Percentiles rank a stretch among this genome's conserved stretches.
phyloP scores from a whole-genome alignment of 2,329 filamentous ascomycete species.

The Triangularia verruculosa region DNA sequence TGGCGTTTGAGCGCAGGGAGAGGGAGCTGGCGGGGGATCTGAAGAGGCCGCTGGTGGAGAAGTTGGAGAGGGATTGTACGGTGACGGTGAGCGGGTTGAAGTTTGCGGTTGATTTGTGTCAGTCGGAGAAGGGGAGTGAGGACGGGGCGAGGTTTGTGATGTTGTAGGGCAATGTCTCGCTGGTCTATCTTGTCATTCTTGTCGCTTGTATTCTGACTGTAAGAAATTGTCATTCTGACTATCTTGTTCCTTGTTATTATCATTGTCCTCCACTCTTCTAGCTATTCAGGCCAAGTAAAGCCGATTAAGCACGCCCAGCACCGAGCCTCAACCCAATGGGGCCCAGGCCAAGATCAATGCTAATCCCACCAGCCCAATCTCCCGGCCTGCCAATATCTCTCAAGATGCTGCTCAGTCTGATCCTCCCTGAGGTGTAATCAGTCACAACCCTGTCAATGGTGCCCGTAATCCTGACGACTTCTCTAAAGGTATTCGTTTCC shows the following conservation, averaged over 20 bases:
- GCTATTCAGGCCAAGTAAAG: background rate
- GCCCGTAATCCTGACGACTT: background rate
- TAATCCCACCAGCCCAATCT: background rate
- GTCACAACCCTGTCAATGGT: background rate
- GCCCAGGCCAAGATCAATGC: background rate
- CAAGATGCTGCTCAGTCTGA: background rate
- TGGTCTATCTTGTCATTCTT: too few relatives aligned
- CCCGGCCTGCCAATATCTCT: background rate
- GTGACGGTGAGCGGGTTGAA: conserved; percentile 21
- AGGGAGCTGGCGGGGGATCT: background rate
- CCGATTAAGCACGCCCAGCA: background rate
- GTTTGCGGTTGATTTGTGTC: conserved; percentile 25
- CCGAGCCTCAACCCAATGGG: background rate
- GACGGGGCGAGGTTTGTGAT: conserved; percentile 17
- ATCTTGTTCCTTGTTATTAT: background rate
- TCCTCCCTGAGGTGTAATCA: background rate
- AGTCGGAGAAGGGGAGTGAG: background rate
- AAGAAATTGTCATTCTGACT: background rate
- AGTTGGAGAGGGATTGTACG: background rate
- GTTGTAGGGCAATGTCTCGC: conserved; percentile 7
- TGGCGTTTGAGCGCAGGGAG: background rate
- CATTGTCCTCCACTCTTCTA: background rate
- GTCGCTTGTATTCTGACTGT: too few relatives aligned
- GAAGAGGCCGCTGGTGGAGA: background rate
- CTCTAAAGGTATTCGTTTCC: background rate